Base-by-base conservation (phyloP, 177 flowering plant species). In the Vitis hybrid region DNA sequence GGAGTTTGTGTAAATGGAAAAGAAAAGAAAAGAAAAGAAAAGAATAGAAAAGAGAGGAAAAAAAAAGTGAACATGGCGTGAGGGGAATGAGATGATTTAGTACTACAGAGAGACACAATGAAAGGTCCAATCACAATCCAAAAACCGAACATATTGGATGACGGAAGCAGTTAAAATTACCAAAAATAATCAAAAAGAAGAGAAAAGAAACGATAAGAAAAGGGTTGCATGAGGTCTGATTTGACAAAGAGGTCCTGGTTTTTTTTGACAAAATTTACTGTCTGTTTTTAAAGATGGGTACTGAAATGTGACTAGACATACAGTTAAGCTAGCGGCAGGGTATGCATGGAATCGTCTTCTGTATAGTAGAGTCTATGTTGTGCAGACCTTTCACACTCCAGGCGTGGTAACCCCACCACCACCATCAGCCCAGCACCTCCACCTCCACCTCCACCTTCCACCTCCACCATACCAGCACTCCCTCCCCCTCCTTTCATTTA, bases 31-130 rank as follows among this genome's bases (percentile, higher is more conserved):
- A 24, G 28, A 24, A 24, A 24, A 3, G 31, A 28, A 28, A 24
- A 24, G 28, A n/a, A n/a, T n/a, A 22, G 24, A 24, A 24, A 24
- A 24, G 28, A 10, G 4, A 1, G 56, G 1, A 10, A 54, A n/a
- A 54, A 7, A 38, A 38, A 38, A 38, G 47, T 0, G 47, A 38
- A 38, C 47, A 54, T 54, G 57, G 57, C 57, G 57, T 54, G 57
- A 54, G 57, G 10, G 31, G 57, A 54, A 54, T 54, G 57, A 54
- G 57, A 54, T 54, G 57, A 54, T n/a, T 12, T n/a, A 12, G 17
- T 54, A 54, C 57, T 54, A 54, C 57, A 54, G n/a, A 54, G n/a
- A 54, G n/a, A 54, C 57, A 54, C 57, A 54, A 54, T n/a, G 57
- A 54, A 12, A 10, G 17, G 57, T 54, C 57, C 57, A 54, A 54